phyloP scores from a whole-genome alignment of 140 eudicot genomes.

The Flaveria floridana region DNA sequence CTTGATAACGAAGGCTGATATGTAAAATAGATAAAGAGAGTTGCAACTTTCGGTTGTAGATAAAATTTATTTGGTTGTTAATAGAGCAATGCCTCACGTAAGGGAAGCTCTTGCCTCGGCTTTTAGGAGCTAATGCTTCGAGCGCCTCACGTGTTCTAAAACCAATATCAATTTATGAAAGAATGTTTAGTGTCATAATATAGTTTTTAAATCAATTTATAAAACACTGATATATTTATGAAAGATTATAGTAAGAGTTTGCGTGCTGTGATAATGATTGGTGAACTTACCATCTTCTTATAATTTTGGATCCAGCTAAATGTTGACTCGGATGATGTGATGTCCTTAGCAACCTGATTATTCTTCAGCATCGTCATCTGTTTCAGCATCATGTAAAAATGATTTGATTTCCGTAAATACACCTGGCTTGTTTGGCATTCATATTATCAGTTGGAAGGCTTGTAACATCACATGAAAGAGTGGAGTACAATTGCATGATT shows the following conservation, averaged over 20 bases:
- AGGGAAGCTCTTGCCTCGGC: too few relatives aligned
- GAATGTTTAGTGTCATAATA: not conserved
- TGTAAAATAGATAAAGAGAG: too few relatives aligned
- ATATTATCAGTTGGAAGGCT: not conserved
- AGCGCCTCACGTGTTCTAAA: too few relatives aligned
- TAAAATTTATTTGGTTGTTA: too few relatives aligned
- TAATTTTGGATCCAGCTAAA: constrained; percentile 49
- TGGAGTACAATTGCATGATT: not conserved
- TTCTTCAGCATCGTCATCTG: not conserved
- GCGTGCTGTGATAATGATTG: not conserved
- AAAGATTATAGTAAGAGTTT: too few relatives aligned
- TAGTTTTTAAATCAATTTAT: too few relatives aligned
- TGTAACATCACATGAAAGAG: not conserved
- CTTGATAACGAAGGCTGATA: too few relatives aligned
- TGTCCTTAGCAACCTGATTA: constrained; percentile 41
- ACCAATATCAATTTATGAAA: too few relatives aligned
- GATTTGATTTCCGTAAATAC: not conserved
- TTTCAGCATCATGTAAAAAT: constrained; percentile 3
- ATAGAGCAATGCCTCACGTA: too few relatives aligned
- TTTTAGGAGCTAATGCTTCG: too few relatives aligned
- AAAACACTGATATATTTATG: too few relatives aligned
- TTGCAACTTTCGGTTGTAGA: too few relatives aligned
- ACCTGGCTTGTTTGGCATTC: not conserved
- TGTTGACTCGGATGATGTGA: constrained; percentile 74
- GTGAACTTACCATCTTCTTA: constrained; percentile 4